Conservation (phyloP, 768 basidiomycete genomes). For the Mycena leptocephala region DNA sequence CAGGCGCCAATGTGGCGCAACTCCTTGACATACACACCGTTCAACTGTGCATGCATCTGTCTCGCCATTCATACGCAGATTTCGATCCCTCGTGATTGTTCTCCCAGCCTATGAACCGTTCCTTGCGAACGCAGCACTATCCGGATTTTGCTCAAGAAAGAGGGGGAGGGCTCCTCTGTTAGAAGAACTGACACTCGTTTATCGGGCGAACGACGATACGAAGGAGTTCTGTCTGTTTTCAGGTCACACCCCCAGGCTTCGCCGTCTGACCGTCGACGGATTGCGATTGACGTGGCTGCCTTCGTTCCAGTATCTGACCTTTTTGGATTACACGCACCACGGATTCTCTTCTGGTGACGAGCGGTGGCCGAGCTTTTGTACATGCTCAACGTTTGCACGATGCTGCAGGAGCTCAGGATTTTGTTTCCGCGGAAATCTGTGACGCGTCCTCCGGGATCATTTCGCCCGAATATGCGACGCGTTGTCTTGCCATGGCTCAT, state of each 20-base stretch:
- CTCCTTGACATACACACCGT: conserved; percentile 55
- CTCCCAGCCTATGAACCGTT: conserved; percentile 73
- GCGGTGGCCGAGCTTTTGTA: conserved; percentile 72
- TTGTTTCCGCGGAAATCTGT: conserved; percentile 64
- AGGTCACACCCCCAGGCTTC: conserved; percentile 72
- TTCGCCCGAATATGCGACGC: conserved; percentile 43
- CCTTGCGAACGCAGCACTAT: conserved; percentile 80
- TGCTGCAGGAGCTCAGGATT: conserved; percentile 69
- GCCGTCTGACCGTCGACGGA: conserved; percentile 73
- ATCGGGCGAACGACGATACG: conserved; percentile 79
- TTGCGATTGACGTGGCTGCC: conserved; percentile 76
- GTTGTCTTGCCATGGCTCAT: conserved; percentile 64
- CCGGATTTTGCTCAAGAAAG: conserved; percentile 61
- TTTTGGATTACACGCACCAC: conserved; percentile 82
- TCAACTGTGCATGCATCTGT: conserved; percentile 75
- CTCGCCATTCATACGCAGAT: conserved; percentile 65
- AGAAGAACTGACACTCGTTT: conserved; percentile 71
- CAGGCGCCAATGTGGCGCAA: conserved; percentile 37
- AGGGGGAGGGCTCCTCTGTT: conserved; percentile 59
- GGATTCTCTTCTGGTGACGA: conserved; percentile 73
- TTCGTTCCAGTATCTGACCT: conserved; percentile 73
- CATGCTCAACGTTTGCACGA: conserved; percentile 70
- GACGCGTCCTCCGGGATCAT: conserved; percentile 44
- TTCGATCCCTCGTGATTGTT: conserved; percentile 75
- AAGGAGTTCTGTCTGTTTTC: conserved; percentile 78